Evolutionary conservation across 1,139 yeast species (phyloP).

Genomic region (Saccharomycopsis phalli): DNA sequence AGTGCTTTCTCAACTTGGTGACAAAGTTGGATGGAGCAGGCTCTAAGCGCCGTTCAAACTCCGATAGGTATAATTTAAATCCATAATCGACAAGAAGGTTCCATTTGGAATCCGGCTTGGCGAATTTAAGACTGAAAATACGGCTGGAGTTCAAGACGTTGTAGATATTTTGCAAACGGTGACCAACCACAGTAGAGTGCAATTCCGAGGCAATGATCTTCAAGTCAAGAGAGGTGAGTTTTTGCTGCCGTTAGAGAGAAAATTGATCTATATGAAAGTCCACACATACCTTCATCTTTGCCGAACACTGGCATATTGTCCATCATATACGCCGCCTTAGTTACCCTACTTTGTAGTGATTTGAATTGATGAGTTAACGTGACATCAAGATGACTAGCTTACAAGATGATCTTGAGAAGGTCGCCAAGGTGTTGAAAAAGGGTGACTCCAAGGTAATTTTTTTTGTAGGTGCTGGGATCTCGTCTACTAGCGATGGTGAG

Average conservation of each 20-base stretch:
- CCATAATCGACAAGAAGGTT: slow-evolving; percentile 80
- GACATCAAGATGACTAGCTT: too few relatives aligned
- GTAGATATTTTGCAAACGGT: slow-evolving; percentile 77
- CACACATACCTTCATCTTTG: slow-evolving; percentile 4
- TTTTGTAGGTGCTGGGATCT: slow-evolving; percentile 83
- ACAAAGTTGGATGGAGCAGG: slow-evolving; percentile 81
- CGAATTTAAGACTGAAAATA: slow-evolving; percentile 73
- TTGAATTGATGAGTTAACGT: too few relatives aligned
- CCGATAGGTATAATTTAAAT: slow-evolving; percentile 68
- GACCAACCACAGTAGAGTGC: slow-evolving; percentile 43
- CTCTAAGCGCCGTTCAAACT: slow-evolving; percentile 71
- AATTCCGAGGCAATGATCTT: slow-evolving; percentile 65
- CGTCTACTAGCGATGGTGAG: slow-evolving; percentile 67
- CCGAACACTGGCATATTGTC: too few relatives aligned
- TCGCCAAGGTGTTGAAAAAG: slow-evolving; percentile 20
- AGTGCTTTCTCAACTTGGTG: slow-evolving; percentile 74
- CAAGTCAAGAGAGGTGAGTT: slow-evolving; percentile 78
- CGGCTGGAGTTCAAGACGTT: slow-evolving; percentile 65
- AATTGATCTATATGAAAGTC: too few relatives aligned
- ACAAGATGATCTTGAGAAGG: background rate
- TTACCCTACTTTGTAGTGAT: too few relatives aligned
- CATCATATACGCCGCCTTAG: too few relatives aligned
- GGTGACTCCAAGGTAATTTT: slow-evolving; percentile 29
- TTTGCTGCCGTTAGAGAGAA: slow-evolving; percentile 49
- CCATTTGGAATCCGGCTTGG: slow-evolving; percentile 74